Evolutionary conservation across 176 grass and related monocot genomes (phyloP).

Genomic region (Echinochloa phyllopogon): DNA sequence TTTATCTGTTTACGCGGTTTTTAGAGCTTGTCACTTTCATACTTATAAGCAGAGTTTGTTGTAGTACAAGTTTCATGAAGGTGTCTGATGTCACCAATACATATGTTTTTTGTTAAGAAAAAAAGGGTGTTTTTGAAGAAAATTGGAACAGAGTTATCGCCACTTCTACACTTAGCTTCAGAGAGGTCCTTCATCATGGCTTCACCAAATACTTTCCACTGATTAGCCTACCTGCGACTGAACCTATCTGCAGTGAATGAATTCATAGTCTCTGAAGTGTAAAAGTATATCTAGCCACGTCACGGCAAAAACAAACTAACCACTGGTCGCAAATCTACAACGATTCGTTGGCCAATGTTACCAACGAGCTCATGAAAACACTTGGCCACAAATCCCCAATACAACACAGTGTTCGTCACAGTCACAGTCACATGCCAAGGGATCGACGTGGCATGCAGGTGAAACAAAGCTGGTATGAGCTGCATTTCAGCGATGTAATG

Average conservation of each 20-base stretch:
- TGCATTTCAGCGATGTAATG: conserved; percentile 12
- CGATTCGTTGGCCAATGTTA: background rate
- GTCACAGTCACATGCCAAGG: background rate
- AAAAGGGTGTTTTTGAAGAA: background rate
- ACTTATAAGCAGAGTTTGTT: background rate
- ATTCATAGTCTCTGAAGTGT: background rate
- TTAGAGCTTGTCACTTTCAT: background rate
- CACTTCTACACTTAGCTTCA: too few species aligned
- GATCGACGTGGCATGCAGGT: background rate
- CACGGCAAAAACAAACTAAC: background rate
- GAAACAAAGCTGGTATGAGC: background rate
- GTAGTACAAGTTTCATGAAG: background rate
- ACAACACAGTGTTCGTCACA: background rate
- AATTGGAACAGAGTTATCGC: too few species aligned
- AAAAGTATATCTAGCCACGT: background rate
- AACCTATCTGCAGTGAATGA: background rate
- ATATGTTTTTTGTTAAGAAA: background rate
- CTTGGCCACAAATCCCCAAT: background rate
- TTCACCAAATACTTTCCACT: too few species aligned
- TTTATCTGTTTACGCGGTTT: background rate
- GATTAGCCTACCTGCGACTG: background rate
- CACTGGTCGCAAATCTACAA: background rate
- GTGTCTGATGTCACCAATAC: background rate
- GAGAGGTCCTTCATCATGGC: background rate
- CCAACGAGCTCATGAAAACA: background rate